Percentiles rank a stretch among this genome's conserved stretches.
phyloP scores from a whole-genome alignment of 2,329 filamentous ascomycete genomes.

The Sporothrix variecibatus region DNA sequence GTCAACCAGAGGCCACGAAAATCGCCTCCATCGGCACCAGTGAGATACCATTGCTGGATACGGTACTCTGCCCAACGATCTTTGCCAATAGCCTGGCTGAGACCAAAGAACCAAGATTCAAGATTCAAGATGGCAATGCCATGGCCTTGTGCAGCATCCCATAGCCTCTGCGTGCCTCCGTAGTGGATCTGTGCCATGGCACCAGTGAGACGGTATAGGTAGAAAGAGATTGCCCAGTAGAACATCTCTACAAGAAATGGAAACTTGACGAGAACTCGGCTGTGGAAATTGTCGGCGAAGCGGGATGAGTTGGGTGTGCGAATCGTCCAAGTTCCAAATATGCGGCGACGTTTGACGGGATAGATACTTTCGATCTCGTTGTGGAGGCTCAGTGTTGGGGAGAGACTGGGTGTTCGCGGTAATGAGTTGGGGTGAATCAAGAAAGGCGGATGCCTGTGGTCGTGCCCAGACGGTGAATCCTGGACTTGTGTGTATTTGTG shows the following conservation, averaged over 20 bases:
- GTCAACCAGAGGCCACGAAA: constrained; percentile 42
- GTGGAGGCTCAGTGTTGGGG: not conserved
- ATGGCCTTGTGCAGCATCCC: constrained; percentile 49
- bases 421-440: not conserved
- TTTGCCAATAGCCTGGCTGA: constrained; percentile 33
- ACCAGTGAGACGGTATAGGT: constrained; percentile 63
- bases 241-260: constrained; percentile 74
- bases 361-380: not conserved
- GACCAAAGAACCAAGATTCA: constrained; percentile 40
- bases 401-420: not conserved
- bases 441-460: not conserved
- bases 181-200: constrained; percentile 53
- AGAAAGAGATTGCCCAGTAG: constrained; percentile 68
- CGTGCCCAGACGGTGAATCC: not conserved
- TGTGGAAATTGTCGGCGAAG: constrained; percentile 60
- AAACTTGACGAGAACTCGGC: constrained; percentile 61
- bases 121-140: constrained; percentile 46
- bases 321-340: constrained; percentile 38
- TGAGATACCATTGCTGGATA: constrained; percentile 48
- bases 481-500: not conserved
- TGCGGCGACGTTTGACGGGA: constrained; percentile 15
- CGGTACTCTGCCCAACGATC: constrained; percentile 46
- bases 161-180: constrained; percentile 49
- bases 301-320: constrained; percentile 58
- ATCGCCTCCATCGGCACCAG: constrained; percentile 42